These are phyloP conservation scores for Aspergillus costaricaensis DNA, from an alignment of 2,329 filamentous ascomycete species.

Conservation along the genomic window DNA sequence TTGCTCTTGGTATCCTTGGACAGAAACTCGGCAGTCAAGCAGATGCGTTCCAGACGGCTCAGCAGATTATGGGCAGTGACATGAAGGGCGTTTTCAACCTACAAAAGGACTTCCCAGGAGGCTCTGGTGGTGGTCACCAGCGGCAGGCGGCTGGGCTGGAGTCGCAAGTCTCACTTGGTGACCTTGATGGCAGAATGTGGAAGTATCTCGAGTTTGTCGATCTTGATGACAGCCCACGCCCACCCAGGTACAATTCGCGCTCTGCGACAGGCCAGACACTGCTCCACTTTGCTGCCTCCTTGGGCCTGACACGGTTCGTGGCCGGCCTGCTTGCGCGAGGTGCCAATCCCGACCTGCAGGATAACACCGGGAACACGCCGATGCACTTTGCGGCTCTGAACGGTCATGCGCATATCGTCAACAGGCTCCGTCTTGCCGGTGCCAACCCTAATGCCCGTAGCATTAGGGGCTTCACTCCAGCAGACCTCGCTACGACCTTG, in stretches of 20 bases:
- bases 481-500: slow-evolving; percentile 69
- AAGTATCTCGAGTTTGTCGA: slow-evolving; percentile 78
- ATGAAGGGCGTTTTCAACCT: slow-evolving; percentile 51
- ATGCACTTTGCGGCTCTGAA: slow-evolving; percentile 80
- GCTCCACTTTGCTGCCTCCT: slow-evolving; percentile 74
- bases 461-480: slow-evolving; percentile 68
- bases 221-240: slow-evolving; percentile 70
- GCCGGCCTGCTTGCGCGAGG: slow-evolving; percentile 75
- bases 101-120: slow-evolving; percentile 45
- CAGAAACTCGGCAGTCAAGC: slow-evolving; percentile 50
- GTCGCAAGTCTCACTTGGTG: slow-evolving; percentile 45
- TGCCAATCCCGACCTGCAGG: slow-evolving; percentile 72
- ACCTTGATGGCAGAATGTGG: slow-evolving; percentile 69
- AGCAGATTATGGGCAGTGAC: slow-evolving; percentile 50
- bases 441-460: slow-evolving; percentile 72
- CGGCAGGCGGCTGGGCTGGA: slow-evolving; percentile 48
- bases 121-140: slow-evolving; percentile 46
- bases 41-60: slow-evolving; percentile 51
- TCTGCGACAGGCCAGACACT: slow-evolving; percentile 73
- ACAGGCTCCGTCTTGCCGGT: slow-evolving; percentile 70
- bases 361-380: slow-evolving; percentile 78
- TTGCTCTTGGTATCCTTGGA: slow-evolving; percentile 48
- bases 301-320: slow-evolving; percentile 74
- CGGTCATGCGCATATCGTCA: slow-evolving; percentile 73
- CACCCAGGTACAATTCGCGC: slow-evolving; percentile 67